Base-by-base conservation (phyloP, 768 basidiomycete species). In the Kwoniella europaea region DNA sequence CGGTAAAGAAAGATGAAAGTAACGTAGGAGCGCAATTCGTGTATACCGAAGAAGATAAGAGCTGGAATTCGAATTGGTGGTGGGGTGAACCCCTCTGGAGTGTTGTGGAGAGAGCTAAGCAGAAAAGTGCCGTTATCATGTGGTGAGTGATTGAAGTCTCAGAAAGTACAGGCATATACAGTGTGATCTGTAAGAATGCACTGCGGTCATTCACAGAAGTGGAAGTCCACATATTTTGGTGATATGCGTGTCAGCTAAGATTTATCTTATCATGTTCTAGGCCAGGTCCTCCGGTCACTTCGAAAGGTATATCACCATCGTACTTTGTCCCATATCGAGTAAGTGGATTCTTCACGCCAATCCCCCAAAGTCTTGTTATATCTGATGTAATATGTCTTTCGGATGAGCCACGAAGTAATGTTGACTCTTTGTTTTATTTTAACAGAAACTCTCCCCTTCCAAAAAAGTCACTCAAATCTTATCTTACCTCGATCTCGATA, bases 11-110 rank as follows among this genome's bases (percentile, higher is more conserved):
- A 44, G 29, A 42, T 15, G 18, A 65, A 54, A 65, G 29, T 53
- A 60, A 35, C 29, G 18, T 18, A 70, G 53, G 69, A 18, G 54
- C 53, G 9, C 62, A 68, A 41, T 76, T 73, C 41, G 27, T 58
- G 10, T 70, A 94, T 79, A 90, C 90, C 68, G 85, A 86, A 10
- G 83, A 86, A 10, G 86, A 88, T 9, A 88, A 88, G 3, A 87
- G 87, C 27, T 91, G 90, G 89, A 87, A 89, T 68, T 78, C 91
- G 0, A 77, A 85, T 0, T 97, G 94, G 92, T 96, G 94, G 93
- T 82, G 87, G 15, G 94, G 94, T 56, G 93, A 95, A 80, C 93
- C 94, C 92, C 91, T 96, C 86, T 97, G 94, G 94, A 92, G 93
- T 79, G 94, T 93, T 0, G 92, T 90, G 2, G 87, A 86, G 68